phyloP scores from a whole-genome alignment of 768 basidiomycete species.

The Tricholoma furcatifolium region DNA sequence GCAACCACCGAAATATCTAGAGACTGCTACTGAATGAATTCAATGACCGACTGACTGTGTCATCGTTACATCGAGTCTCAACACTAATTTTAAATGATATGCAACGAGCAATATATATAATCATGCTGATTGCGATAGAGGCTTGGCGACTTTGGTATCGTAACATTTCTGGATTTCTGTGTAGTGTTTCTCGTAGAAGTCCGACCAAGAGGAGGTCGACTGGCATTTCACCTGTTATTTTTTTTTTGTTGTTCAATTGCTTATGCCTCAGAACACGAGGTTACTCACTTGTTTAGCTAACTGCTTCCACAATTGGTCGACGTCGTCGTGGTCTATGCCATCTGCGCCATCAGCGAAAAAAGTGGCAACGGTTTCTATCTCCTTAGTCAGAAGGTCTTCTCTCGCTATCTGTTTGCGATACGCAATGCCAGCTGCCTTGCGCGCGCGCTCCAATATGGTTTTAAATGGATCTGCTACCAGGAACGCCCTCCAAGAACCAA shows the following conservation, averaged over 20 bases:
- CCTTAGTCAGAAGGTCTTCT: conserved; percentile 23
- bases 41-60: conserved; percentile 5
- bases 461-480: conserved; percentile 28
- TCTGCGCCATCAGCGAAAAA: conserved; percentile 56
- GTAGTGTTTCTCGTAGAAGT: conserved; percentile 48
- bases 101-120: not conserved
- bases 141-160: conserved; percentile 21
- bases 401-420: conserved; percentile 39
- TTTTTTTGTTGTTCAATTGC: not conserved
- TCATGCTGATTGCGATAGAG: conserved; percentile 5
- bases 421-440: conserved; percentile 51
- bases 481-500: conserved; percentile 49
- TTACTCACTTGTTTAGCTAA: conserved; percentile 45
- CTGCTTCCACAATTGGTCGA: conserved; percentile 53
- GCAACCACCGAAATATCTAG: conserved; percentile 44
- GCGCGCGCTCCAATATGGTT: conserved; percentile 42
- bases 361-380: conserved; percentile 47
- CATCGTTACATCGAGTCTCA: conserved; percentile 1
- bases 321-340: conserved; percentile 20
- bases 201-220: conserved; percentile 45
- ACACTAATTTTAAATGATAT: not conserved
- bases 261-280: not conserved
- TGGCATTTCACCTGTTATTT: conserved; percentile 35
- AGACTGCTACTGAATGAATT: conserved; percentile 32
- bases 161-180: conserved; percentile 41